A percentile compares a stretch with the other conserved stretches of the same genome.
Conservation (phyloP, 495 filamentous ascomycete species). For the Massariosphaeria phaeospora region DNA sequence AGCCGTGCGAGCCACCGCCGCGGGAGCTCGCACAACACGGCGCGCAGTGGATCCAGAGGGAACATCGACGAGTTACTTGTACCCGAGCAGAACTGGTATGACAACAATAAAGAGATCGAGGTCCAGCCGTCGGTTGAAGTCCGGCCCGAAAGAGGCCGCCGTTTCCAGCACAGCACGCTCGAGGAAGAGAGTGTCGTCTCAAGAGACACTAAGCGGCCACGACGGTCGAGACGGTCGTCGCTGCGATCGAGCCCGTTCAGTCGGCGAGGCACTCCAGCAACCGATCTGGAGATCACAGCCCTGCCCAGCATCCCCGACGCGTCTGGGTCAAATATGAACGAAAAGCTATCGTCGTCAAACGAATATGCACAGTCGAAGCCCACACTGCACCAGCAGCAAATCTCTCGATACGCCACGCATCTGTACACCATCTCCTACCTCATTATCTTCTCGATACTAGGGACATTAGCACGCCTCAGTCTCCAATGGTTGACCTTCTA, state of each 20-base stretch:
- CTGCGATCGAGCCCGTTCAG: conserved; percentile 1
- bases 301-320: conserved; percentile 17
- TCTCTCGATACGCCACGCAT: conserved; percentile 59
- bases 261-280: conserved; percentile 6
- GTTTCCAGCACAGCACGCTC: conserved; percentile 14
- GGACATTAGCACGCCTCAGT: conserved; percentile 79
- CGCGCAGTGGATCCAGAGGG: conserved; percentile 11
- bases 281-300: conserved; percentile 21
- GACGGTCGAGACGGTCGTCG: conserved; percentile 11
- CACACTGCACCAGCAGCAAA: background rate
- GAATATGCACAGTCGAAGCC: background rate
- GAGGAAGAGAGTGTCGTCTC: conserved; percentile 9
- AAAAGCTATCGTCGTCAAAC: background rate
- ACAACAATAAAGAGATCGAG: conserved; percentile 23
- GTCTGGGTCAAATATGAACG: background rate
- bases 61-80: conserved; percentile 20
- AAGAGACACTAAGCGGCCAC: background rate
- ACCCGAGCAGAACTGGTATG: conserved; percentile 24
- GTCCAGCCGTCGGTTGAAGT: conserved; percentile 26
- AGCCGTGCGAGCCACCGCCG: background rate
- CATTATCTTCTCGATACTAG: conserved; percentile 79
- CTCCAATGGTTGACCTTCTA: conserved; percentile 78
- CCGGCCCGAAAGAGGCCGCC: conserved; percentile 2
- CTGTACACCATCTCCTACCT: conserved; percentile 78
- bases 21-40: background rate